Percentiles rank a stretch among this genome's conserved stretches.
Conservation (phyloP, 1,284 basidiomycete genomes). For the Mycena sp. region DNA sequence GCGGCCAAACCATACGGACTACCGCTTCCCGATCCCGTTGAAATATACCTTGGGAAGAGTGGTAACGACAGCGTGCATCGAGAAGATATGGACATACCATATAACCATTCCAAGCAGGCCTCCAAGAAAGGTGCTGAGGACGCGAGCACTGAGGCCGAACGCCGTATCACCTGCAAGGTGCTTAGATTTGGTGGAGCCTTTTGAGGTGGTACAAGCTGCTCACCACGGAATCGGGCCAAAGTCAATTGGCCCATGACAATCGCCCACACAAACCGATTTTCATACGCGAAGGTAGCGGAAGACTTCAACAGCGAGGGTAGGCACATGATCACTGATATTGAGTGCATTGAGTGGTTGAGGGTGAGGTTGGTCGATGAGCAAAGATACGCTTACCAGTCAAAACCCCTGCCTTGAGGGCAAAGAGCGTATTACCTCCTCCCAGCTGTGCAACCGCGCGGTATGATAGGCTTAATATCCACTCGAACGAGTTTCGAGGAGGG, state of each 20-base stretch:
- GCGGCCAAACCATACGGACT: slow-evolving; percentile 82
- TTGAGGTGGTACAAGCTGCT: background rate
- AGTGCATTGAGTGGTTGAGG: background rate
- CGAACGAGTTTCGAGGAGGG: slow-evolving; percentile 68
- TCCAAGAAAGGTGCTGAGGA: slow-evolving; percentile 77
- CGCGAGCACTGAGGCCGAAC: slow-evolving; percentile 70
- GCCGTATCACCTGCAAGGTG: slow-evolving; percentile 66
- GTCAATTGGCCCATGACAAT: slow-evolving; percentile 80
- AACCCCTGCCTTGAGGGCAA: slow-evolving; percentile 82
- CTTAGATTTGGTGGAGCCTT: background rate
- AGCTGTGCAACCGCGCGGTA: slow-evolving; percentile 53
- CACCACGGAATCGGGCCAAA: slow-evolving; percentile 68
- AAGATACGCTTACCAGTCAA: slow-evolving; percentile 60
- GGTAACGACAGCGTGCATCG: background rate
- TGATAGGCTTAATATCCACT: slow-evolving; percentile 57
- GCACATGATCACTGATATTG: slow-evolving; percentile 58
- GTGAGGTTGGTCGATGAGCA: too few species aligned
- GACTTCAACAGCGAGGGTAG: slow-evolving; percentile 68
- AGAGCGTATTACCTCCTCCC: slow-evolving; percentile 70
- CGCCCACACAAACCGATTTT: slow-evolving; percentile 65
- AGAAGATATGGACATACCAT: slow-evolving; percentile 58
- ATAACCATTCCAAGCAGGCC: slow-evolving; percentile 73
- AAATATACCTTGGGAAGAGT: slow-evolving; percentile 70
- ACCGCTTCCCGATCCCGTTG: slow-evolving; percentile 69
- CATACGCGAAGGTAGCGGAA: slow-evolving; percentile 68